Evolutionary conservation across 2,329 filamentous ascomycete species (phyloP).

Genomic region (Fusarium staphyleae): DNA sequence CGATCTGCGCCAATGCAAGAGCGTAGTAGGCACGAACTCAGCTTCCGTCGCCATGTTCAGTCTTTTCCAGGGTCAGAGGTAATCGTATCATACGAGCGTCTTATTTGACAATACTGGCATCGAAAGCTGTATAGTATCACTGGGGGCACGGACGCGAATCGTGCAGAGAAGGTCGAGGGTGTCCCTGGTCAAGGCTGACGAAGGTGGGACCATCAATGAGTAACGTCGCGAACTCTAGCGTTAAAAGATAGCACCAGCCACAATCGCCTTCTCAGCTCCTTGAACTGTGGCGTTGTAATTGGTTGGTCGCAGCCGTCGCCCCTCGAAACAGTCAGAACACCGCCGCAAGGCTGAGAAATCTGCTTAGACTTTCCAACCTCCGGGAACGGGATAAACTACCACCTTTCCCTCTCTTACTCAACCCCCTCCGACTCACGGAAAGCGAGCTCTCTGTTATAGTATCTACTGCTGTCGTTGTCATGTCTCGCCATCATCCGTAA

Average conservation of each 20-base stretch:
- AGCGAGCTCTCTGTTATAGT: conserved; percentile 1
- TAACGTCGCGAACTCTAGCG: conserved; percentile 16
- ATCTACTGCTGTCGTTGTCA: conserved; percentile 51
- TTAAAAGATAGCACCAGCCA: conserved; percentile 22
- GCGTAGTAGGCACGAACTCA: conserved; percentile 28
- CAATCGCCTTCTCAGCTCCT: conserved; percentile 8
- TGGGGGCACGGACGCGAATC: conserved; percentile 1
- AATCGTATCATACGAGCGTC: conserved; percentile 1
- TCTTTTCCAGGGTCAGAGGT: neutral
- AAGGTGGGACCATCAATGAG: conserved; percentile 34
- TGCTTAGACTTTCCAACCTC: conserved; percentile 32
- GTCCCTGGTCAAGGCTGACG: conserved; percentile 41
- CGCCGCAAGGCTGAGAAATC: conserved; percentile 57
- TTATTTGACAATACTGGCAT: neutral
- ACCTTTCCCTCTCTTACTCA: conserved; percentile 14
- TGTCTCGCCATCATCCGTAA: conserved; percentile 95
- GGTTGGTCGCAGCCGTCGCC: conserved; percentile 19
- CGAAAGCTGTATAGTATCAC: neutral
- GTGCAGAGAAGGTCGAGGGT: conserved; percentile 6
- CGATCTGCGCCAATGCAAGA: conserved; percentile 6
- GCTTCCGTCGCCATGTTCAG: conserved; percentile 31
- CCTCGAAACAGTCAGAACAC: conserved; percentile 37
- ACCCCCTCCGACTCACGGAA: neutral
- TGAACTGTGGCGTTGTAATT: conserved; percentile 27
- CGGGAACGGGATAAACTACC: too few relatives aligned